Percentiles rank a stretch among this genome's conserved stretches.
phyloP scores from a whole-genome alignment of 495 filamentous ascomycete species.

The Xylaria venustula region DNA sequence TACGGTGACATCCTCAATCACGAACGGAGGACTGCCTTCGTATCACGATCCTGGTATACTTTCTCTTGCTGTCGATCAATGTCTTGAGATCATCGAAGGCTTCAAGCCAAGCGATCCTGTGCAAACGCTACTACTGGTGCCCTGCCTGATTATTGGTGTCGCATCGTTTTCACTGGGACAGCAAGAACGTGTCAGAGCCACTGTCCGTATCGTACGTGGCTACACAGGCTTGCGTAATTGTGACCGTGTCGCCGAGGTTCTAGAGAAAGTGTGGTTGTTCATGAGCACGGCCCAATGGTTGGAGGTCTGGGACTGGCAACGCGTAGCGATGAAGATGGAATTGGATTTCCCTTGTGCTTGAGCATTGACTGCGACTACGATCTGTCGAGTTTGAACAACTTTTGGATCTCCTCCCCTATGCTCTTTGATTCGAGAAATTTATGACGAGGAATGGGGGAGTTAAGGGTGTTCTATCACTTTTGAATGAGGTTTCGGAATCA shows the following conservation, averaged over 20 bases:
- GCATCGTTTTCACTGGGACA: conserved; percentile 71
- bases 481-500: not conserved
- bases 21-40: conserved; percentile 44
- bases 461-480: not conserved
- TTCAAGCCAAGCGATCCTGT: conserved; percentile 58
- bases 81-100: conserved; percentile 59
- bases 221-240: conserved; percentile 84
- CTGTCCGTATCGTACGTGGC: conserved; percentile 66
- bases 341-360: conserved; percentile 71
- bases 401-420: not conserved
- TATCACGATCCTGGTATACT: conserved; percentile 57
- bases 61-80: conserved; percentile 73
- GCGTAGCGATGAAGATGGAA: conserved; percentile 69
- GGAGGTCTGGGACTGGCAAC: conserved; percentile 87
- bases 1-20: conserved; percentile 21
- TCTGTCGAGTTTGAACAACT: not conserved
- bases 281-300: conserved; percentile 75
- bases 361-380: not conserved
- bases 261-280: conserved; percentile 77
- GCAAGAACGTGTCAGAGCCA: conserved; percentile 65
- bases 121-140: conserved; percentile 83
- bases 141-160: conserved; percentile 83
- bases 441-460: not conserved
- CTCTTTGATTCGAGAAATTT: not conserved
- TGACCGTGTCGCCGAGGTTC: conserved; percentile 68